phyloP scores from a whole-genome alignment of 306 rosid genomes.

The Quercus suber region DNA sequence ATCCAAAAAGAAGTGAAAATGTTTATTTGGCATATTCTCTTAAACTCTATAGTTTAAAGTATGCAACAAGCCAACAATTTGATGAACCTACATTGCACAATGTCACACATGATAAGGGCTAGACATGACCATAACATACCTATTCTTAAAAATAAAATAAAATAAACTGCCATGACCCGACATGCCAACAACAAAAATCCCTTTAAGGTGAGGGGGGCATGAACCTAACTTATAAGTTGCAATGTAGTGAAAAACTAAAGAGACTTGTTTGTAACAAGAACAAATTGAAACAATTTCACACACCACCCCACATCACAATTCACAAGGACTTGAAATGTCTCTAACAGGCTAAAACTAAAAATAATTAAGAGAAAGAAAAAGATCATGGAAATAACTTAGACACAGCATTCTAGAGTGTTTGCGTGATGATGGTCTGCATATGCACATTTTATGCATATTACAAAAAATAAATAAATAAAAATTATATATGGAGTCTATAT shows the following conservation, averaged over 20 bases:
- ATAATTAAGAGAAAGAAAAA: neutral
- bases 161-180: too few species aligned
- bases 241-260: neutral
- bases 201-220: neutral
- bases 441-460: neutral
- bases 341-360: neutral
- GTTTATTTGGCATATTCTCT: neutral
- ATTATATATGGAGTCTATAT: neutral
- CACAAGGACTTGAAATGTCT: neutral
- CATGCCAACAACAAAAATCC: neutral
- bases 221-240: neutral
- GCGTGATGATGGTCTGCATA: neutral
- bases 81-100: neutral
- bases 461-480: neutral
- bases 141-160: too few species aligned
- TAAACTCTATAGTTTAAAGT: neutral
- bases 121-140: neutral
- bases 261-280: neutral
- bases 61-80: neutral
- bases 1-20: neutral
- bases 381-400: neutral
- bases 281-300: neutral
- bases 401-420: neutral
- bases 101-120: neutral
- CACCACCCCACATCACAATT: neutral